Percentiles rank a stretch among this genome's conserved stretches.
These are phyloP conservation scores for Fusarium sp. DNA, from an alignment of 2,329 filamentous ascomycete species.

Conservation along the genomic window DNA sequence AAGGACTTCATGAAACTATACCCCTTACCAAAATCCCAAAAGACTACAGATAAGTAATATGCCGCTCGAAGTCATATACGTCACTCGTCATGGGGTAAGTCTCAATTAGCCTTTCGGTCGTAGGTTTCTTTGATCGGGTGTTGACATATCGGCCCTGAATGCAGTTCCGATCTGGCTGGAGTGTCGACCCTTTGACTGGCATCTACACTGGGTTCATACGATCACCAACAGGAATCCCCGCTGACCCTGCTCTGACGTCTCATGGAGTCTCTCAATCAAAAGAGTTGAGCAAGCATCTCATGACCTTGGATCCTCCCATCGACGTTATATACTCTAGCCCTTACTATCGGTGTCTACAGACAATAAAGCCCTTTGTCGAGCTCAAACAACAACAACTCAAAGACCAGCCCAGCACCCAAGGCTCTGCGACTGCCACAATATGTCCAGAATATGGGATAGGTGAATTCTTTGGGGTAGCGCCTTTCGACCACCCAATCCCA, in stretches of 20 bases:
- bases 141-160: constrained; percentile 37
- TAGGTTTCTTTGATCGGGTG: constrained; percentile 2
- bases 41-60: constrained; percentile 56
- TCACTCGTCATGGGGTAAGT: constrained; percentile 81
- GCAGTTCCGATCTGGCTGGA: constrained; percentile 92
- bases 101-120: constrained; percentile 1
- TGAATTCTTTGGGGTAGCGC: constrained; percentile 92
- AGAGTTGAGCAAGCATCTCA: constrained; percentile 78
- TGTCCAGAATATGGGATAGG: constrained; percentile 72
- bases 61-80: constrained; percentile 79
- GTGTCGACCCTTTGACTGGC: constrained; percentile 83
- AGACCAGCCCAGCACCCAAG: constrained; percentile 18
- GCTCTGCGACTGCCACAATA: constrained; percentile 56
- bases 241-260: constrained; percentile 87
- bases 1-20: neutral
- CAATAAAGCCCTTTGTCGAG: constrained; percentile 76
- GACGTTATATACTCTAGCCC: constrained; percentile 86
- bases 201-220: constrained; percentile 79
- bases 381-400: constrained; percentile 53
- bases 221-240: constrained; percentile 88
- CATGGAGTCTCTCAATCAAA: constrained; percentile 87
- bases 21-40: neutral
- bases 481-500: constrained; percentile 86
- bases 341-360: constrained; percentile 90
- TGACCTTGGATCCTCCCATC: constrained; percentile 73